A percentile compares a stretch with the other conserved stretches of the same genome.
These are phyloP conservation scores for Diospyros kaki DNA, from an alignment of 148 eudicot genomes.

Conservation along the genomic window DNA sequence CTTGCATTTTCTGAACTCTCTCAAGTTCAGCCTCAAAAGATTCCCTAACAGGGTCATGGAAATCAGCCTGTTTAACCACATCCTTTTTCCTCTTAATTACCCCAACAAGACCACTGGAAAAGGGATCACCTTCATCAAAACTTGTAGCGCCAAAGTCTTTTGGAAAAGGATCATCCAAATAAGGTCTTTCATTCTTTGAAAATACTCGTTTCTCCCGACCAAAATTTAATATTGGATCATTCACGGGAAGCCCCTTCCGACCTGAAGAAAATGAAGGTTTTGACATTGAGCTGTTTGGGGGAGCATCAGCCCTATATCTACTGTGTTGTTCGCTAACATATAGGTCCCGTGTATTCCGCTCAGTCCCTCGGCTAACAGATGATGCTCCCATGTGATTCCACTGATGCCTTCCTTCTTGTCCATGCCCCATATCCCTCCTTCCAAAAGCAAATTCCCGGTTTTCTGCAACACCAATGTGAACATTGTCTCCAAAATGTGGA, in stretches of 20 bases:
- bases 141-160: slow-evolving; percentile 37
- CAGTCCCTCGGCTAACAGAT: slow-evolving; percentile 37
- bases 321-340: slow-evolving; percentile 38
- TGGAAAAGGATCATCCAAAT: slow-evolving; percentile 49
- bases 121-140: slow-evolving; percentile 73
- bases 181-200: slow-evolving; percentile 52
- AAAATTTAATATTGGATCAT: slow-evolving; percentile 46
- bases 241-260: slow-evolving; percentile 37
- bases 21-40: slow-evolving; percentile 99
- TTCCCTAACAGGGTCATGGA: slow-evolving; percentile 89
- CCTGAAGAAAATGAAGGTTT: slow-evolving; percentile 47
- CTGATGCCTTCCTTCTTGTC: slow-evolving; percentile 45
- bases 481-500: slow-evolving; percentile 40
- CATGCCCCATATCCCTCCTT: slow-evolving; percentile 51
- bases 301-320: slow-evolving; percentile 36
- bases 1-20: slow-evolving; percentile 93
- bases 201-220: slow-evolving; percentile 52
- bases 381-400: slow-evolving; percentile 39
- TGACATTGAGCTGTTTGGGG: slow-evolving; percentile 34
- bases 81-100: slow-evolving; percentile 83
- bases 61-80: slow-evolving; percentile 51
- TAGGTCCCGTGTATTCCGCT: slow-evolving; percentile 32
- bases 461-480: slow-evolving; percentile 25
- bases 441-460: slow-evolving; percentile 36
- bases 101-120: slow-evolving; percentile 60